phyloP scores from a whole-genome alignment of 192 early-diverging fungal species.

The Coemansia sp. region DNA sequence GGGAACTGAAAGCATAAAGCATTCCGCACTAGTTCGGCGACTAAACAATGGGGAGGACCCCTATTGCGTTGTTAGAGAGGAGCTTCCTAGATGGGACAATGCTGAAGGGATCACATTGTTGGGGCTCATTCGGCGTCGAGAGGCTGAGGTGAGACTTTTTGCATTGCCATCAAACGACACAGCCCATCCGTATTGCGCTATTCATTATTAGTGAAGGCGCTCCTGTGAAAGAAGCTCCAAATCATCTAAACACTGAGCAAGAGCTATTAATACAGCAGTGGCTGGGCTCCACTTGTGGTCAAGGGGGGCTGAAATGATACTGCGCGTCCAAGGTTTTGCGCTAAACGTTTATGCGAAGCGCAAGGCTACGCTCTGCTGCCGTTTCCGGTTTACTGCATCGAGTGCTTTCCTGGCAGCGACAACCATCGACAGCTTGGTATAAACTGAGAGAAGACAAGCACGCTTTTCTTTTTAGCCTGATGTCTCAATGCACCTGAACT shows the following conservation, averaged over 20 bases:
- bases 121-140: slow-evolving; percentile 20
- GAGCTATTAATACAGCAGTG: too few species aligned
- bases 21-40: slow-evolving; percentile 13
- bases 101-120: slow-evolving; percentile 5
- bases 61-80: slow-evolving; percentile 5
- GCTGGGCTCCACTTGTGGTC: too few species aligned
- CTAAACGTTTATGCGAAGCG: neutral
- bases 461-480: neutral
- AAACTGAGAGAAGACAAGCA: neutral
- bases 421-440: neutral
- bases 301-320: neutral
- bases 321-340: neutral
- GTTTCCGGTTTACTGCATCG: neutral
- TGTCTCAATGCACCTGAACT: neutral
- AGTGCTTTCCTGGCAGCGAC: neutral
- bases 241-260: too few species aligned
- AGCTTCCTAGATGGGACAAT: slow-evolving; percentile 23
- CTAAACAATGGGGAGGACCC: slow-evolving; percentile 21
- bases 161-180: neutral
- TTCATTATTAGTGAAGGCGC: too few species aligned
- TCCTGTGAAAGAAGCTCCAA: too few species aligned
- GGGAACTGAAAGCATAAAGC: slow-evolving; percentile 10
- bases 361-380: neutral
- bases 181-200: slow-evolving; percentile 8
- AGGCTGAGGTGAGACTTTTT: slow-evolving; percentile 13